phyloP scores from a whole-genome alignment of 2,329 filamentous ascomycete species.

The Purpureocillium takamizusanense region DNA sequence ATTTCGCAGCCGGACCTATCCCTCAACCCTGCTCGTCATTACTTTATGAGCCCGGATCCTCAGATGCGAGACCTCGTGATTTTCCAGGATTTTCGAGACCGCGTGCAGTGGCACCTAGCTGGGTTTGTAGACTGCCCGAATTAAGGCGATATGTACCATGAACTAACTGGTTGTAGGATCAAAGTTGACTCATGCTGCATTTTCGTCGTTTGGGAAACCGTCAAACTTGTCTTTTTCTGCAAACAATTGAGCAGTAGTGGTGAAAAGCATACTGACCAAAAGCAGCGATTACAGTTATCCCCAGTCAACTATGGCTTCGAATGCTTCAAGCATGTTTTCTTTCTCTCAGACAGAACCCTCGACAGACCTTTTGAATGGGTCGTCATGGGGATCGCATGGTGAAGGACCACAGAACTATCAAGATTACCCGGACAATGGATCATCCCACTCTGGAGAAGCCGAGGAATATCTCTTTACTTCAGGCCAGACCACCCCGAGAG shows the following conservation, averaged over 20 bases:
- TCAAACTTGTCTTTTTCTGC: constrained; percentile 14
- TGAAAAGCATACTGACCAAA: constrained; percentile 48
- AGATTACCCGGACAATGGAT: constrained; percentile 42
- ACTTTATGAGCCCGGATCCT: background rate
- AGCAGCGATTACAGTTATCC: constrained; percentile 48
- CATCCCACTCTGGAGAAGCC: constrained; percentile 39
- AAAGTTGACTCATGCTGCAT: constrained; percentile 45
- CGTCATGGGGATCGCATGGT: constrained; percentile 46
- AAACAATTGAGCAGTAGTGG: constrained; percentile 22
- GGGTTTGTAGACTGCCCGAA: constrained; percentile 17
- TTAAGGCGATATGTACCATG: constrained; percentile 31
- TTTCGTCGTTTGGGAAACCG: constrained; percentile 16
- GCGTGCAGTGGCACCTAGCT: constrained; percentile 8
- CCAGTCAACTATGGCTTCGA: constrained; percentile 40
- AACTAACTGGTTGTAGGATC: constrained; percentile 37
- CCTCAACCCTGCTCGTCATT: background rate
- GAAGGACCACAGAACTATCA: constrained; percentile 54
- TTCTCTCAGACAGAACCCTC: constrained; percentile 52
- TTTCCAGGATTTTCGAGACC: background rate
- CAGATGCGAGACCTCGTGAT: background rate
- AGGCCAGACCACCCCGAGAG: constrained; percentile 45
- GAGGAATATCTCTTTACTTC: constrained; percentile 47
- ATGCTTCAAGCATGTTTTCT: constrained; percentile 43
- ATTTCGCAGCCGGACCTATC: too few relatives aligned
- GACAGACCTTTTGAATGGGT: constrained; percentile 43